Evolutionary conservation across 2,329 filamentous ascomycete species (phyloP).

Genomic region (Aspergillus arachidicola): DNA sequence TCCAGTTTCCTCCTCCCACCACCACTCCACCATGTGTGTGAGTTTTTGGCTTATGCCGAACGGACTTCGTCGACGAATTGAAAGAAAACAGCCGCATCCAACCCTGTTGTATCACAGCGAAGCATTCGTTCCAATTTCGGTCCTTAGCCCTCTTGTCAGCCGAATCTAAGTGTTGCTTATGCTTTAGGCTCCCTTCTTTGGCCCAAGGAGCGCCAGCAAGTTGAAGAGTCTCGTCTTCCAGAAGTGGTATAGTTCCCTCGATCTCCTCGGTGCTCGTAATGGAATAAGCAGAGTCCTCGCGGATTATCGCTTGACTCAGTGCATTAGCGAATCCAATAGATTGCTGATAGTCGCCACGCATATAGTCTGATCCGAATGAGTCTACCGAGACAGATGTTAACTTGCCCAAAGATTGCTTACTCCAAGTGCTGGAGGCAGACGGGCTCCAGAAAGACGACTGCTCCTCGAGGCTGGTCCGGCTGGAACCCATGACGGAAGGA

Average conservation of each 20-base stretch:
- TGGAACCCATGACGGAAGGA: conserved; percentile 81
- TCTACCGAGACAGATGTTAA: conserved; percentile 91
- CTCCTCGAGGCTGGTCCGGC: conserved; percentile 92
- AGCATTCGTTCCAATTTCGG: conserved; percentile 90
- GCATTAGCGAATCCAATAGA: conserved; percentile 98
- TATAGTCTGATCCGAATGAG: conserved; percentile 77
- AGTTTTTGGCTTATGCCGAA: conserved; percentile 62
- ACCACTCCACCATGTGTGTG: conserved; percentile 62
- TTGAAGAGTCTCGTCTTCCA: conserved; percentile 91
- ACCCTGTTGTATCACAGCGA: conserved; percentile 94
- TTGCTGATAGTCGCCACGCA: conserved; percentile 83
- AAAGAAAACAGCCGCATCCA: conserved; percentile 95
- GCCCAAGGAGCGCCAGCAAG: conserved; percentile 95
- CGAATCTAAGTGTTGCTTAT: conserved; percentile 93
- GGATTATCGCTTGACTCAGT: conserved; percentile 92
- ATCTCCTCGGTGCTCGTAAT: conserved; percentile 61
- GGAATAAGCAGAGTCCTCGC: conserved; percentile 66
- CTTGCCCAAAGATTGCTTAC: conserved; percentile 87
- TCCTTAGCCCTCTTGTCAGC: conserved; percentile 92
- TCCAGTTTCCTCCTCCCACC: conserved; percentile 97
- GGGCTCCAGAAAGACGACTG: conserved; percentile 89
- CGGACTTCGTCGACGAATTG: conserved; percentile 72
- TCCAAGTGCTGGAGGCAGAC: conserved; percentile 90
- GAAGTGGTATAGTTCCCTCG: conserved; percentile 63
- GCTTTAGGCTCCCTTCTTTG: conserved; percentile 92